Conservation (phyloP, 2,329 filamentous ascomycete species). For the Aspergillus neotritici region DNA sequence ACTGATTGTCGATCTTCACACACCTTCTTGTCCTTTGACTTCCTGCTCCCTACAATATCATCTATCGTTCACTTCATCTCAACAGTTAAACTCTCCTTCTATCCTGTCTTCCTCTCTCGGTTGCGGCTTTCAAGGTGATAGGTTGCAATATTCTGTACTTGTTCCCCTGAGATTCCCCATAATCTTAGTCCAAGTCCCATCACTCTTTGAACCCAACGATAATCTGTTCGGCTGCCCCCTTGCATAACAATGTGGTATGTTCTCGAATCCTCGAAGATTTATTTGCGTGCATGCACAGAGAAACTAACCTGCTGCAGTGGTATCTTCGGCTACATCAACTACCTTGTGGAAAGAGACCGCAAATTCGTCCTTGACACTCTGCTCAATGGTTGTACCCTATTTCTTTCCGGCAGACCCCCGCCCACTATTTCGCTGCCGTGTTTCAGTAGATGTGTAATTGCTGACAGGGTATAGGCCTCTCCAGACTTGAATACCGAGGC, state of each 20-base stretch:
- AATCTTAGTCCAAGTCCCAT: not conserved
- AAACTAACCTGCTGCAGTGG: conserved; percentile 25
- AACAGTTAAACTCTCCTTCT: too few species aligned
- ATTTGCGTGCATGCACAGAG: not conserved
- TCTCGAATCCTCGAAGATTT: not conserved
- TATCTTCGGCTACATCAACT: conserved; percentile 91
- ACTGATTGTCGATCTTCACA: conserved; percentile 14
- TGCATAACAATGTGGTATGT: conserved; percentile 33
- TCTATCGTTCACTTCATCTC: conserved; percentile 4
- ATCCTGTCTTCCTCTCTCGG: too few species aligned
- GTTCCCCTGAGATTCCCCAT: not conserved
- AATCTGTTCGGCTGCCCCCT: too few species aligned
- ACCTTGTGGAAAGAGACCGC: conserved; percentile 97
- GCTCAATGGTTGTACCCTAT: conserved; percentile 70
- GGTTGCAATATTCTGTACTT: not conserved
- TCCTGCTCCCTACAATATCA: not conserved
- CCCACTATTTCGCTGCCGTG: not conserved
- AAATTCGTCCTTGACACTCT: conserved; percentile 94
- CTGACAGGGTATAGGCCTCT: conserved; percentile 59
- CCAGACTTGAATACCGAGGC: conserved; percentile 94
- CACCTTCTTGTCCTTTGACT: conserved; percentile 2
- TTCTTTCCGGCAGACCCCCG: not conserved
- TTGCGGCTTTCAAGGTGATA: too few species aligned
- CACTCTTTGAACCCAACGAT: not conserved
- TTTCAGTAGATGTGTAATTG: not conserved